Percentiles rank a stretch among this genome's conserved stretches.
These are phyloP conservation scores for Gypsophila paniculata DNA, from an alignment of 179 eudicot species.

Conservation along the genomic window DNA sequence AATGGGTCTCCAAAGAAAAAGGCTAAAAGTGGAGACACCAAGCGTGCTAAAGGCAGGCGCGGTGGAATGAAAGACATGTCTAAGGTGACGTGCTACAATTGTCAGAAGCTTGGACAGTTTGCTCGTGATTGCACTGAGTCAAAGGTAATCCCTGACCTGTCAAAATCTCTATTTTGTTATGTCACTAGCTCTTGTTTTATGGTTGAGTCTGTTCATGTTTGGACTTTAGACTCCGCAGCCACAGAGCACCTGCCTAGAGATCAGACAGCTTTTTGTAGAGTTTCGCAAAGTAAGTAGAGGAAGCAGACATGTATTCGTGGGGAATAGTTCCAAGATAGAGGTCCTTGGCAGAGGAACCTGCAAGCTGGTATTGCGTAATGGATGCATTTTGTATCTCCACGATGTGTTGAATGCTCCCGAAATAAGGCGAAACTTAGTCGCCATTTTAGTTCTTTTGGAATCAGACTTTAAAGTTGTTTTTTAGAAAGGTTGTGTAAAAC, in stretches of 20 bases:
- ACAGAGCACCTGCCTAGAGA: not conserved
- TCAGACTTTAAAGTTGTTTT: no score
- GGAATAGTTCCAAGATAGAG: not conserved
- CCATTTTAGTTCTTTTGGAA: not conserved
- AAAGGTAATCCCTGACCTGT: not conserved
- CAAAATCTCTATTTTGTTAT: not conserved
- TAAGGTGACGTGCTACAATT: no score
- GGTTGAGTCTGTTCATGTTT: not conserved
- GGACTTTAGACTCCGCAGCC: conserved; percentile 7
- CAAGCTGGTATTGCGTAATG: not conserved
- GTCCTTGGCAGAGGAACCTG: not conserved
- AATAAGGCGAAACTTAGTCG: conserved; percentile 5
- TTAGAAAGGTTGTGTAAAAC: no score
- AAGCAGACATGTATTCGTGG: not conserved
- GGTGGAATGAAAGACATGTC: no score
- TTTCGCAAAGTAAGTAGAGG: not conserved
- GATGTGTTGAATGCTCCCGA: not conserved
- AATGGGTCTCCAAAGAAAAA: no score
- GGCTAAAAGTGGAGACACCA: no score
- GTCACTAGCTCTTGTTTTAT: conserved; percentile 5
- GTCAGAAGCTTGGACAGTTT: no score
- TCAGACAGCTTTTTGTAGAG: not conserved
- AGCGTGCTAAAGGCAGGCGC: no score
- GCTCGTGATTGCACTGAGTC: not conserved
- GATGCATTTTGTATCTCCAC: not conserved